Conservation (phyloP, 345 rosid species). For the Reutealis trisperma region DNA sequence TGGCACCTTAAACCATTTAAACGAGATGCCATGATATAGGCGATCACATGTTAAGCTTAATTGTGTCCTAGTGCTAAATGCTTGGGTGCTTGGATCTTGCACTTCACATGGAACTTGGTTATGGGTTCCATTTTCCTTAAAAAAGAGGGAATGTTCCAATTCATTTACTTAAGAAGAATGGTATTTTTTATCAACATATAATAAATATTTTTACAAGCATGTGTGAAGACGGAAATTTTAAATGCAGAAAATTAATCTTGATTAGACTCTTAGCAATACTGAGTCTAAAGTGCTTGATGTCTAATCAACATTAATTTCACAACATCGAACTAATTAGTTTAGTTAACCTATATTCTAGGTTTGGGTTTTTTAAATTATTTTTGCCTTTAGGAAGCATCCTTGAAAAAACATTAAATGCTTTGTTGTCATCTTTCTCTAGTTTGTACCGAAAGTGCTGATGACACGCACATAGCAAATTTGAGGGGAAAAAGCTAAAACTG, state of each 20-base stretch:
- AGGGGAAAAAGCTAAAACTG: background rate
- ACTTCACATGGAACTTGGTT: background rate
- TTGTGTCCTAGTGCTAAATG: background rate
- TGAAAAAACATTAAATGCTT: background rate
- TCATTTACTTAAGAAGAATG: too few species aligned
- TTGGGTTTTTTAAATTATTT: background rate
- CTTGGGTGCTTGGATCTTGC: background rate
- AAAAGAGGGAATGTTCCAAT: too few species aligned
- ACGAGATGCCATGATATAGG: background rate
- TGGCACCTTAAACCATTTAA: background rate
- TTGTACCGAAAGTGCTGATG: background rate
- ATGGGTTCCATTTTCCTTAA: too few species aligned
- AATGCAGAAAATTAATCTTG: background rate
- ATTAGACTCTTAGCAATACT: background rate
- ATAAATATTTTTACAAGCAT: too few species aligned
- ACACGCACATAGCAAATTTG: conserved; percentile 6
- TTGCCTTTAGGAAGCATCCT: background rate
- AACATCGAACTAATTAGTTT: background rate
- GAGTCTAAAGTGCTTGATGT: background rate
- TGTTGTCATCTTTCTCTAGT: background rate
- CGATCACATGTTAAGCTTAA: background rate
- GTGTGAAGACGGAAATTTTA: too few species aligned
- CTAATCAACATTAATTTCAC: background rate
- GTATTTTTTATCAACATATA: too few species aligned
- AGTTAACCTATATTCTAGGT: background rate